These are phyloP conservation scores for Mycena sanguinolenta DNA, from an alignment of 768 basidiomycete species.

Conservation along the genomic window DNA sequence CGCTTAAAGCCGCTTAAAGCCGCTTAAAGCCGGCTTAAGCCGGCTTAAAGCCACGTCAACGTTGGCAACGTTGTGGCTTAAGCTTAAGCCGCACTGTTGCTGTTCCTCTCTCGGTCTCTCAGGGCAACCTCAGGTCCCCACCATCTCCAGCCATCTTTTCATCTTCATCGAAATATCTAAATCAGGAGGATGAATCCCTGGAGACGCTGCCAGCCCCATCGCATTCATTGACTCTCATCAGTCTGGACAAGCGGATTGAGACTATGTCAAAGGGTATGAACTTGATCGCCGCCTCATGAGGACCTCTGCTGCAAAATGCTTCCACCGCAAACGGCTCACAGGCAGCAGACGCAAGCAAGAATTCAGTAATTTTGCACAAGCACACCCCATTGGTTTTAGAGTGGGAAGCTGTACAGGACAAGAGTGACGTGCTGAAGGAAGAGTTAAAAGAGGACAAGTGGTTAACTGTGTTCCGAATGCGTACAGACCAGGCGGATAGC, in stretches of 20 bases:
- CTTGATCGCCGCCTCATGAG: conserved; percentile 73
- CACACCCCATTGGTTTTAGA: conserved; percentile 79
- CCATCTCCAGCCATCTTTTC: conserved; percentile 56
- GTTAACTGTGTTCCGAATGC: conserved; percentile 94
- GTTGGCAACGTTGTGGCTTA: too few relatives aligned
- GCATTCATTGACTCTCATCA: conserved; percentile 83
- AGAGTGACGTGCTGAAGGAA: conserved; percentile 85
- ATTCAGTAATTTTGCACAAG: conserved; percentile 71
- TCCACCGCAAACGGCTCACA: conserved; percentile 61
- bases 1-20: too few relatives aligned
- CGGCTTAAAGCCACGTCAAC: too few relatives aligned
- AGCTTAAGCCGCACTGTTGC: too few relatives aligned
- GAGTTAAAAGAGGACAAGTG: conserved; percentile 98
- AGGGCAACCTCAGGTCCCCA: conserved; percentile 50
- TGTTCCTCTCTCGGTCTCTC: conserved; percentile 50
- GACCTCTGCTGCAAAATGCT: conserved; percentile 65
- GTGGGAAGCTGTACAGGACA: conserved; percentile 86
- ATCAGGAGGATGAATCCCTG: conserved; percentile 71
- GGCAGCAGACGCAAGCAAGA: conserved; percentile 55
- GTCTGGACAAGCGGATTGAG: conserved; percentile 84
- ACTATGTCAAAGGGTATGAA: conserved; percentile 80
- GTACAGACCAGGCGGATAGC: conserved; percentile 94
- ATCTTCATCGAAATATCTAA: conserved; percentile 72
- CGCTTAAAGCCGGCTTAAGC: too few relatives aligned
- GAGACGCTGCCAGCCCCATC: conserved; percentile 70